Percentiles rank a stretch among this genome's conserved stretches.
phyloP scores from a whole-genome alignment of 192 early-diverging fungal species.

The Linnemannia schmuckeri region DNA sequence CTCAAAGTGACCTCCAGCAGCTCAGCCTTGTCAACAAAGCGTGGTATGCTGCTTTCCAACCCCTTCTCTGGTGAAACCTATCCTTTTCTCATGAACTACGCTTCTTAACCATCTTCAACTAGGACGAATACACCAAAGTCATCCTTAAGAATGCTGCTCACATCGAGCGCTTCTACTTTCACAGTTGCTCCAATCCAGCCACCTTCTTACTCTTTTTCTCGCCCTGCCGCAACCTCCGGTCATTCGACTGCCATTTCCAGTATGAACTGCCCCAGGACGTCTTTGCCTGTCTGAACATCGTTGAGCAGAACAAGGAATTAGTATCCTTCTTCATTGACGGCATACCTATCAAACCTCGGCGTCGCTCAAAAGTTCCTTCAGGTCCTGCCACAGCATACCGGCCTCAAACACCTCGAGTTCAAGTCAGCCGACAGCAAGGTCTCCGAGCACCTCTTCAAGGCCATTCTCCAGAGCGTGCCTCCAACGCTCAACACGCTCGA shows the following conservation, averaged over 20 bases:
- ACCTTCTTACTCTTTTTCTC: not conserved
- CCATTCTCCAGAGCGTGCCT: constrained; percentile 1
- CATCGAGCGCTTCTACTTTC: not conserved
- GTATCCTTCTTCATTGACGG: not conserved
- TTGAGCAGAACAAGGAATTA: not conserved
- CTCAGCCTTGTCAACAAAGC: not conserved
- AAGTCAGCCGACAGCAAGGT: not conserved
- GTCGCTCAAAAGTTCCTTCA: constrained; percentile 3
- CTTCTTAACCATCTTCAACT: not conserved
- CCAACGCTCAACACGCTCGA: not conserved
- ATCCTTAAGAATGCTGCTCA: not conserved
- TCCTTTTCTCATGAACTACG: not conserved
- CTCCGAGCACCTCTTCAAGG: not conserved
- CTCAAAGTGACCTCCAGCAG: not conserved
- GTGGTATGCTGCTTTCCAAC: not conserved
- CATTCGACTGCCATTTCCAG: not conserved
- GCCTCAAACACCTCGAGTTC: not conserved
- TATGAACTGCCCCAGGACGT: not conserved
- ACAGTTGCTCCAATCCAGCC: not conserved
- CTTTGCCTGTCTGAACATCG: not conserved
- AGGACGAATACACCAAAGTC: not conserved
- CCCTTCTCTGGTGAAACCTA: not conserved
- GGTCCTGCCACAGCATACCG: not conserved
- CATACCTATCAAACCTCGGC: not conserved
- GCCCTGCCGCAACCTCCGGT: not conserved